A percentile compares a stretch with the other conserved stretches of the same genome.
Evolutionary conservation across 1,139 yeast species (phyloP).

Genomic region (Yamadazyma sp.): DNA sequence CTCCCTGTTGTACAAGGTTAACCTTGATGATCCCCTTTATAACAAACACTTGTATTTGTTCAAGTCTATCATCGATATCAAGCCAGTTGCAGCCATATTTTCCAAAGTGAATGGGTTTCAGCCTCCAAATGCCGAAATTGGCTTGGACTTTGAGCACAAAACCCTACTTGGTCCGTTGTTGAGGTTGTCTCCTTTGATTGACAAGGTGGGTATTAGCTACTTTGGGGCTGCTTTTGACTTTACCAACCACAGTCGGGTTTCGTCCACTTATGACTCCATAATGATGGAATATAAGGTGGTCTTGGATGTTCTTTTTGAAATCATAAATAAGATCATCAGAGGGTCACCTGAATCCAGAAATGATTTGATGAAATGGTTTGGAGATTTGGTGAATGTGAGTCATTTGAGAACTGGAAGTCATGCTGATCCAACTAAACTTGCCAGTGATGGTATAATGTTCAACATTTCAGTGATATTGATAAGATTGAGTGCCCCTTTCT

Average conservation of each 20-base stretch:
- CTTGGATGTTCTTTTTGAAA: slow-evolving; percentile 60
- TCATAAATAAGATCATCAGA: slow-evolving; percentile 75
- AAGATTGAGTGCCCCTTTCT: slow-evolving; percentile 79
- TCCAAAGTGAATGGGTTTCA: slow-evolving; percentile 57
- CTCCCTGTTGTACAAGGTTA: slow-evolving; percentile 26
- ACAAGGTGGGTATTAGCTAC: slow-evolving; percentile 41
- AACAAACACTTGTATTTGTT: slow-evolving; percentile 52
- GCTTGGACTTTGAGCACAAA: slow-evolving; percentile 53
- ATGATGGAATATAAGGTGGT: slow-evolving; percentile 60
- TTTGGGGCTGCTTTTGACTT: slow-evolving; percentile 44
- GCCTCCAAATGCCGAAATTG: slow-evolving; percentile 43
- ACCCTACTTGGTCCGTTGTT: slow-evolving; percentile 79
- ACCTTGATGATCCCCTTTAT: slow-evolving; percentile 48
- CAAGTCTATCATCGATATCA: slow-evolving; percentile 61
- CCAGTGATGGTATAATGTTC: slow-evolving; percentile 81
- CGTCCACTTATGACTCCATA: slow-evolving; percentile 52
- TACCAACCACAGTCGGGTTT: slow-evolving; percentile 40
- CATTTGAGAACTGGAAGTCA: slow-evolving; percentile 89
- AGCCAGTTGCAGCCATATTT: slow-evolving; percentile 61
- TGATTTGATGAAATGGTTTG: slow-evolving; percentile 66
- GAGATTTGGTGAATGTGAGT: slow-evolving; percentile 69
- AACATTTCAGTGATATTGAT: slow-evolving; percentile 70
- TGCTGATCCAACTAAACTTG: slow-evolving; percentile 63
- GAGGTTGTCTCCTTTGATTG: slow-evolving; percentile 69
- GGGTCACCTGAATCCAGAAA: slow-evolving; percentile 66